Evolutionary conservation across 2,329 filamentous ascomycete genomes (phyloP), one percentile per base, ranked within the genome.

Genomic region (Ceratocystis albifundus): DNA sequence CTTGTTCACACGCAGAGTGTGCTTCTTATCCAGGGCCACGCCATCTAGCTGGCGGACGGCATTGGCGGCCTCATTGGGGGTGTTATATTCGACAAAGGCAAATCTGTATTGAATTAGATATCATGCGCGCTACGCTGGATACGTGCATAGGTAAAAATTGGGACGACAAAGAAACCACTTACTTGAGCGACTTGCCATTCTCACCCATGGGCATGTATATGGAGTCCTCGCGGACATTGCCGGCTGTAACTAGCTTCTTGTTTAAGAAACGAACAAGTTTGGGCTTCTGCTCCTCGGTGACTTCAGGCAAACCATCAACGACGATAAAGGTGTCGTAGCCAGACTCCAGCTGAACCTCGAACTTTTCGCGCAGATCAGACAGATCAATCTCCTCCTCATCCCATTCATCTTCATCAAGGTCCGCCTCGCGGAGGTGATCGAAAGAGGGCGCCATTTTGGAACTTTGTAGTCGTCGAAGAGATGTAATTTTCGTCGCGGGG

Each of bases 321-420:
- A 97, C 92, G 70, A 99, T 89, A 74, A 99, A 99, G 70, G 91
- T 88, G 76, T 99, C 94, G 73, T 96, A 88, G 68, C 94, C 94
- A 77, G 96, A 90, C 76, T 99, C 94, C 70, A 97, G 82, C 75
- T 93, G 90, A 69, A 97, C 92, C 78, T 97, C 91, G 76, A 92
- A 96, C 77, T 95, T 90, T 76, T 95, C 92, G 76, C 87, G 85
- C 71, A 99, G 83, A 79, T 99, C 93, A 72, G 90, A 93, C 76
- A 96, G 90, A 76, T 97, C 93, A 77, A 97, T 88, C 76, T 96
- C 91, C 74, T 92, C 88, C 78, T 94, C 88, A 75, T 96, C 92
- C 75, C 88, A 88, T 75, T 92, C 88, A 73, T 94, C 90, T 71
- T 87, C 84, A 74, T 88, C 84, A 76, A 93, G 87, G 76, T 96